Base-by-base conservation (phyloP, 2,329 filamentous ascomycete genomes). In the Penicillium occitanis region DNA sequence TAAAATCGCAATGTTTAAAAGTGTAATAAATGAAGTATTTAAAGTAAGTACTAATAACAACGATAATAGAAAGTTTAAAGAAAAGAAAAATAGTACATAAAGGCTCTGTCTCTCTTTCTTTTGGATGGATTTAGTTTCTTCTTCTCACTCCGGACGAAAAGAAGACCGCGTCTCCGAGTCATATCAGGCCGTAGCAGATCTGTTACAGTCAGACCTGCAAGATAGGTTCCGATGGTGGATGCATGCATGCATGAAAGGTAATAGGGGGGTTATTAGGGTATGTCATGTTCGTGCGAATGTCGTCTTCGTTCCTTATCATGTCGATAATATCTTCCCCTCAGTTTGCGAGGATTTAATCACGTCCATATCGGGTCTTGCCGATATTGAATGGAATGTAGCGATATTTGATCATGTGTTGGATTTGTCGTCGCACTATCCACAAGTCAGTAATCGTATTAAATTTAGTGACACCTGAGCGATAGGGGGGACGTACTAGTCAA, bases 331-430 rank as follows among this genome's bases (percentile, higher is more conserved):
- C 14, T 40, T 37, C 30, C 19, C n/a, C 40, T 57, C 53, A 14
- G 53, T 19, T 53, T 37, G 19, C 25, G 33, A 5, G 33, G 35
- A 0, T 37, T 68, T 64, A 69, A 53, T 63, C 55, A 33, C 76
- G 76, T 65, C 81, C 80, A 79, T 95, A 96, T 76, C 87, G 89
- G 70, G 91, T 85, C 87, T 97, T 97, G 80, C 93, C 93, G 71
- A 96, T 88, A 48, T 91, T 90, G 83, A 97, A 97, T 48, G 93
- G 93, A 35, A 97, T 93, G 77, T 97, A 99, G 82, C 94, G 92
- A 84, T 98, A 99, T 85, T 98, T 99, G 86, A 99, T 94, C 95
- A 99, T 99, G 83, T 98, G 95, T 83, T 99, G 95, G 73, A 99
- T 99, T 83, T 99, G 95, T 85, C 95, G 92, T 81, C 95, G 89